Conservation (phyloP, 805 yeast genomes). For the Yarrowia deformans region DNA sequence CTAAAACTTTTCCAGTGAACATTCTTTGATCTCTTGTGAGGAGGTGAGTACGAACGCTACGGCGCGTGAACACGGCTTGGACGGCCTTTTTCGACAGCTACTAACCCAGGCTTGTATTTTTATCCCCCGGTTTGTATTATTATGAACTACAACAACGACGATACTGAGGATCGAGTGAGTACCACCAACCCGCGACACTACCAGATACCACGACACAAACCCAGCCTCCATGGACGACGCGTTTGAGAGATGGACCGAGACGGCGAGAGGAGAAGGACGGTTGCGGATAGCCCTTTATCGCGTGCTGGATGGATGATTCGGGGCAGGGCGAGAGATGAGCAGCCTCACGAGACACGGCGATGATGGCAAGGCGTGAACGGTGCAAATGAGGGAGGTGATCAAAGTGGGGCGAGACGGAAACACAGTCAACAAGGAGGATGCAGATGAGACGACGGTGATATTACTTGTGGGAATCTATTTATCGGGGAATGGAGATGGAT, state of each 20-base stretch:
- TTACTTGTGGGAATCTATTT: constrained; percentile 1
- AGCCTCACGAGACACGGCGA: no score
- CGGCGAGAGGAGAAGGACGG: neutral
- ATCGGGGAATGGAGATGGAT: constrained; percentile 8
- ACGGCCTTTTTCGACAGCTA: neutral
- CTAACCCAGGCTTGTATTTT: constrained; percentile 38
- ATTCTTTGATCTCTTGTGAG: constrained; percentile 27
- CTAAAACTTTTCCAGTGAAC: constrained; percentile 37
- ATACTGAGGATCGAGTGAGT: constrained; percentile 37
- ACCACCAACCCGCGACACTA: constrained; percentile 16
- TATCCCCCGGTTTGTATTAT: constrained; percentile 20
- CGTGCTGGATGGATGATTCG: neutral
- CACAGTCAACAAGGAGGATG: constrained; percentile 2
- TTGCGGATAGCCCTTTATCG: neutral
- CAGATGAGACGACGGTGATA: neutral
- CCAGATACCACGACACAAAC: neutral
- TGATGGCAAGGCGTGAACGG: no score
- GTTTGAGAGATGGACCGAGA: constrained; percentile 3
- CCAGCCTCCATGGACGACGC: neutral
- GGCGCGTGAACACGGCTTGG: neutral
- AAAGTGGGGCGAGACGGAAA: neutral
- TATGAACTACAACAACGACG: constrained; percentile 37
- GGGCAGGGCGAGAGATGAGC: neutral
- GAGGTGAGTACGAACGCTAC: constrained; percentile 37
- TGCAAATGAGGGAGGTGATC: neutral